Conservation (phyloP, 164 flowering plant species). For the Chimonanthus salicifolius region DNA sequence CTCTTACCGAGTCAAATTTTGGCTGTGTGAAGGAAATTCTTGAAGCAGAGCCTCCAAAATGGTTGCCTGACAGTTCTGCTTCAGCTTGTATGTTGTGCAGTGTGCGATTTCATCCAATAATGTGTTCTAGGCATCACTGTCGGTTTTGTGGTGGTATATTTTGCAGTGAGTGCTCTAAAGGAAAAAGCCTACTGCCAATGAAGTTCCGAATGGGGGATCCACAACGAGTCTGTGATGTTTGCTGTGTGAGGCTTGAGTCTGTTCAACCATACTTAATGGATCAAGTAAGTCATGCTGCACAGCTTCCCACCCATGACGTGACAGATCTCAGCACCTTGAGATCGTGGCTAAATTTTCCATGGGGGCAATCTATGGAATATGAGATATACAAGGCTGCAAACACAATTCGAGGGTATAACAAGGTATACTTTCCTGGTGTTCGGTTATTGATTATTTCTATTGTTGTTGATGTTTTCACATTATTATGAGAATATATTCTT, state of each 20-base stretch:
- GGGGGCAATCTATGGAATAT: slow-evolving; percentile 95
- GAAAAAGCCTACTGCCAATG: slow-evolving; percentile 78
- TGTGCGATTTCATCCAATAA: slow-evolving; percentile 85
- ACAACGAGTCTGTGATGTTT: slow-evolving; percentile 87
- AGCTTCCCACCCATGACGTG: slow-evolving; percentile 84
- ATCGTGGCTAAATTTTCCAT: slow-evolving; percentile 95
- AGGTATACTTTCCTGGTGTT: slow-evolving; percentile 35
- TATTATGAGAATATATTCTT: no score
- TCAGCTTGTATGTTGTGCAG: slow-evolving; percentile 90
- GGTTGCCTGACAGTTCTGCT: slow-evolving; percentile 92
- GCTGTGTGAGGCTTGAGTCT: slow-evolving; percentile 82
- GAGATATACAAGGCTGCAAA: slow-evolving; percentile 98
- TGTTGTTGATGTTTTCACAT: neutral
- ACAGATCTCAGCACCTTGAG: slow-evolving; percentile 95
- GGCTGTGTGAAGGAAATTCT: slow-evolving; percentile 54
- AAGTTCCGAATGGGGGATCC: slow-evolving; percentile 67
- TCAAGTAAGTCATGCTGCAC: slow-evolving; percentile 88
- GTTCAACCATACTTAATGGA: slow-evolving; percentile 83
- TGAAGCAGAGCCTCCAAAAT: slow-evolving; percentile 91
- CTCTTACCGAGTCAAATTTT: slow-evolving; percentile 69
- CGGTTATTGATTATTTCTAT: neutral
- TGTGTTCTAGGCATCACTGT: slow-evolving; percentile 93
- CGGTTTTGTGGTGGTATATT: slow-evolving; percentile 95
- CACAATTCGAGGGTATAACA: slow-evolving; percentile 56
- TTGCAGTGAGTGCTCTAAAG: slow-evolving; percentile 78